A percentile compares a stretch with the other conserved stretches of the same genome.
phyloP scores from a whole-genome alignment of 441 rosid genomes.

The Hura crepitans region DNA sequence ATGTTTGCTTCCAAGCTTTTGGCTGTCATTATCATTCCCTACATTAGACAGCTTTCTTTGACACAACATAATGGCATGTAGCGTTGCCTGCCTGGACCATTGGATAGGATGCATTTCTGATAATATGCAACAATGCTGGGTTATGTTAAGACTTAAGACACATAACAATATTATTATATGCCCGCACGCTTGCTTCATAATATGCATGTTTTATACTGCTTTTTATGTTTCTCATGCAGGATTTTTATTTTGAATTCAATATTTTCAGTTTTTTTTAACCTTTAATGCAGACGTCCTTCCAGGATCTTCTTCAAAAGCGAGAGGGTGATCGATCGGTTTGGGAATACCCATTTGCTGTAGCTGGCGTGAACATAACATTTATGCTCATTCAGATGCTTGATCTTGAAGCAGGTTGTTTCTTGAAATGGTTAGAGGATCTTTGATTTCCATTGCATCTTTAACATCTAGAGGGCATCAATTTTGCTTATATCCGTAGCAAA shows the following conservation, averaged over 20 bases:
- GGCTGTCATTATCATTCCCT: neutral
- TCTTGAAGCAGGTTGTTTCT: conserved; percentile 76
- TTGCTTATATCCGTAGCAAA: neutral
- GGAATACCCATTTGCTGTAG: conserved; percentile 97
- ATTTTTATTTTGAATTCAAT: neutral
- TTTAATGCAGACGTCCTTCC: conserved; percentile 64
- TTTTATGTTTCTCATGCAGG: neutral
- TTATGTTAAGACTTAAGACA: neutral
- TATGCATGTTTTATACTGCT: neutral
- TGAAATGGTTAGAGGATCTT: neutral
- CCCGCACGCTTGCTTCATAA: too few relatives aligned
- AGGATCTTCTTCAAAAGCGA: conserved; percentile 75
- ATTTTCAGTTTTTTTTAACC: neutral
- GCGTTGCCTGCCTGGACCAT: too few relatives aligned
- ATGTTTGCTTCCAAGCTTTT: neutral
- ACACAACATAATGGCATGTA: neutral
- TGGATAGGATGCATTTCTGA: too few relatives aligned
- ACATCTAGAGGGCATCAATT: neutral
- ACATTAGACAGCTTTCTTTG: neutral
- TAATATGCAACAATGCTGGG: neutral
- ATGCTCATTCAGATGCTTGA: conserved; percentile 97
- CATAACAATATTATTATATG: neutral
- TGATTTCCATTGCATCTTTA: neutral
- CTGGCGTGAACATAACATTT: conserved; percentile 87
- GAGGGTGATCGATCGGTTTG: conserved; percentile 85